Evolutionary conservation across 2,329 filamentous ascomycete genomes (phyloP).

Genomic region (Neonectria magnoliae): DNA sequence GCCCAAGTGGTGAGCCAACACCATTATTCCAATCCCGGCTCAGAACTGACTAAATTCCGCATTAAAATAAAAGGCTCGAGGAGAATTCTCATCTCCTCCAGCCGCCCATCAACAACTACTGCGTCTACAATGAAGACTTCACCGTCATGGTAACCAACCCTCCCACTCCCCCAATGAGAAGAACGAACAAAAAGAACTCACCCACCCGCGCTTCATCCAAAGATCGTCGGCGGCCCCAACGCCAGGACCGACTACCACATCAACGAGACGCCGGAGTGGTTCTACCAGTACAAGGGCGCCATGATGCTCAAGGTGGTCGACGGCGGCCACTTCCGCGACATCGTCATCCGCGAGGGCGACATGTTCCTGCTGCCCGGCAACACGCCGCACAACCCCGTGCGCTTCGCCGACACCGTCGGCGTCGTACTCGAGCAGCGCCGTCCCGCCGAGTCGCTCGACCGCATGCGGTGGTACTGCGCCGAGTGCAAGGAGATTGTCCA

Average conservation of each 20-base stretch:
- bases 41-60: slow-evolving; percentile 22
- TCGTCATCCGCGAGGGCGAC: slow-evolving; percentile 90
- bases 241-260: slow-evolving; percentile 98
- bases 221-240: slow-evolving; percentile 94
- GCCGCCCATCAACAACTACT: slow-evolving; percentile 97
- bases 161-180: background rate
- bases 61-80: slow-evolving; percentile 75
- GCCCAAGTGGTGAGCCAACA: slow-evolving; percentile 63
- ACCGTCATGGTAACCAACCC: slow-evolving; percentile 75
- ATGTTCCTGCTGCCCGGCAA: slow-evolving; percentile 94
- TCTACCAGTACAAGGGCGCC: slow-evolving; percentile 93
- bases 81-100: slow-evolving; percentile 92
- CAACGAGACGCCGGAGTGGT: slow-evolving; percentile 96
- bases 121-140: slow-evolving; percentile 86
- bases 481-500: slow-evolving; percentile 78
- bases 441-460: slow-evolving; percentile 75
- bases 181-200: background rate
- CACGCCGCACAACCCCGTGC: slow-evolving; percentile 94
- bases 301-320: slow-evolving; percentile 96
- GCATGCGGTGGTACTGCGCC: slow-evolving; percentile 90
- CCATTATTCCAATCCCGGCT: background rate
- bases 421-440: slow-evolving; percentile 90
- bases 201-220: slow-evolving; percentile 40
- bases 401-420: slow-evolving; percentile 93
- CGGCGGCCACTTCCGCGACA: slow-evolving; percentile 75